A percentile compares a stretch with the other conserved stretches of the same genome.
Evolutionary conservation across 345 rosid genomes (phyloP).

Genomic region (Psidium guajava): DNA sequence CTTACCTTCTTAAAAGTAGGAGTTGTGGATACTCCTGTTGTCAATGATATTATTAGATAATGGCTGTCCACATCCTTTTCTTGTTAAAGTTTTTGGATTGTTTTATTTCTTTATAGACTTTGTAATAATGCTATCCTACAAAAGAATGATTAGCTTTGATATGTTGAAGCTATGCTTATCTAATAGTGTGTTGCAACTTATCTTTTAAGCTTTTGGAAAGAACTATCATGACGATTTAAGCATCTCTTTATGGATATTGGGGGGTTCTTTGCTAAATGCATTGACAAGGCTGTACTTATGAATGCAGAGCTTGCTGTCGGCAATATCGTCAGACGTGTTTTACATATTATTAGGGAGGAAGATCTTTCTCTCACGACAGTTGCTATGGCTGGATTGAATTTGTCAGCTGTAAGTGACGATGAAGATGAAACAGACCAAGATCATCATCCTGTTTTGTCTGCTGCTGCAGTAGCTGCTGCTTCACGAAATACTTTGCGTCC

Average conservation of each 20-base stretch:
- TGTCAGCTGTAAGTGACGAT: constrained; percentile 69
- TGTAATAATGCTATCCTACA: neutral
- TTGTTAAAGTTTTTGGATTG: neutral
- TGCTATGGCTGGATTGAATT: constrained; percentile 67
- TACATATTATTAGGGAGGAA: constrained; percentile 94
- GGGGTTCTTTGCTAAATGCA: neutral
- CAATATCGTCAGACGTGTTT: constrained; percentile 85
- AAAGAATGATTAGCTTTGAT: neutral
- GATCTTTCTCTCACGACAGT: constrained; percentile 71
- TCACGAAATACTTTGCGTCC: constrained; percentile 87
- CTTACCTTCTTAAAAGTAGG: neutral
- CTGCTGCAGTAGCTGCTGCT: constrained; percentile 88
- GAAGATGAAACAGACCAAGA: constrained; percentile 43
- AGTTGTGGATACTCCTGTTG: neutral
- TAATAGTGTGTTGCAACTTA: neutral
- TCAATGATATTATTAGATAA: neutral
- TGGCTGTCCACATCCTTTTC: neutral
- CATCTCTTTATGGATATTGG: neutral
- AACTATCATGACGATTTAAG: neutral
- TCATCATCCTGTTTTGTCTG: constrained; percentile 61
- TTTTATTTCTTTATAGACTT: neutral
- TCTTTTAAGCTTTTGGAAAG: neutral
- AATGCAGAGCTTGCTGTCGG: constrained; percentile 98
- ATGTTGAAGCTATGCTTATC: neutral
- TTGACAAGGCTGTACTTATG: neutral